phyloP scores from a whole-genome alignment of 257 asterid genomes.

The Ocimum tenuiflorum region DNA sequence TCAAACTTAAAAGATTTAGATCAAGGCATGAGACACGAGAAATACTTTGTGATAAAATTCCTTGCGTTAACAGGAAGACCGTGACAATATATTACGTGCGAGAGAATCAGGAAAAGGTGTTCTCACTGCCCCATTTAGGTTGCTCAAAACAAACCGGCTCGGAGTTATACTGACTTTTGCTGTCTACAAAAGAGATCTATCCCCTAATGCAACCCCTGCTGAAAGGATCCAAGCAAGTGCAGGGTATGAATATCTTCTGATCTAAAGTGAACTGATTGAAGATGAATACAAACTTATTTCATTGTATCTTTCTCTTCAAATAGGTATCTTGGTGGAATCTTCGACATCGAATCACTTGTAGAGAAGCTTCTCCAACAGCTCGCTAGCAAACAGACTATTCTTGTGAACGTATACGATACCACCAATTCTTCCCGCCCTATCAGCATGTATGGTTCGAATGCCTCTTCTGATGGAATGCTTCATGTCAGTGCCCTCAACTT shows the following conservation, averaged over 20 bases:
- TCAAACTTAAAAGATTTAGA: neutral
- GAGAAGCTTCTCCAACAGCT: slow-evolving; percentile 97
- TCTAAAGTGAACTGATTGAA: no score
- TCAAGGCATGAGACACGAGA: neutral
- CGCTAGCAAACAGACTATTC: slow-evolving; percentile 91
- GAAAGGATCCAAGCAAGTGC: slow-evolving; percentile 75
- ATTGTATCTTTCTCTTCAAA: slow-evolving; percentile 7
- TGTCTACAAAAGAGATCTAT: slow-evolving; percentile 67
- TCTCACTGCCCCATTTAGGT: slow-evolving; percentile 92
- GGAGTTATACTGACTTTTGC: slow-evolving; percentile 97
- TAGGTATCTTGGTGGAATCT: slow-evolving; percentile 99
- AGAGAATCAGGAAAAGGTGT: slow-evolving; percentile 96
- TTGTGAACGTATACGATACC: slow-evolving; percentile 81
- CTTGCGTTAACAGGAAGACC: slow-evolving; percentile 74
- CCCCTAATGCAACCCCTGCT: slow-evolving; percentile 57
- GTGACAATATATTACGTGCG: slow-evolving; percentile 88
- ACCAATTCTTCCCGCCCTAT: slow-evolving; percentile 61
- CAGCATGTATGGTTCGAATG: slow-evolving; percentile 84
- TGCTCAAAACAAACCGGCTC: slow-evolving; percentile 82
- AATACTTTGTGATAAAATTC: neutral
- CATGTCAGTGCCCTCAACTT: slow-evolving; percentile 74
- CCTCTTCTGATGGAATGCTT: slow-evolving; percentile 42
- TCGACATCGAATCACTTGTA: slow-evolving; percentile 91
- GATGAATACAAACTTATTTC: neutral
- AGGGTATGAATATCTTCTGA: slow-evolving; percentile 45